These are phyloP conservation scores for Pachyrhizus erosus DNA, from an alignment of 306 rosid genomes.

Conservation along the genomic window DNA sequence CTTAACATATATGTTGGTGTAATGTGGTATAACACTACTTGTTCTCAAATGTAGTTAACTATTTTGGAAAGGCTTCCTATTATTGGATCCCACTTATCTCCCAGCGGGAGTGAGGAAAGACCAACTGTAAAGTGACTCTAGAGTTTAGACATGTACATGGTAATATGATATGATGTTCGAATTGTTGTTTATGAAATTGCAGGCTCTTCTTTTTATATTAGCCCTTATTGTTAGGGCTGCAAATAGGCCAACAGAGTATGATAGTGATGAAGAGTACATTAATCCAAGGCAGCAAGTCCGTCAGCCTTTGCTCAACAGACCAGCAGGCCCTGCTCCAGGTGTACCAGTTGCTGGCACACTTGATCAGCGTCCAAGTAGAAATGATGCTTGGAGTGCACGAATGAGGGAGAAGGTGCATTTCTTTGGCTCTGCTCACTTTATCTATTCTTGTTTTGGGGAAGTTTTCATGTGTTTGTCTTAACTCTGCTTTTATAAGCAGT, in stretches of 20 bases:
- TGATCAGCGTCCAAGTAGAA: conserved; percentile 84
- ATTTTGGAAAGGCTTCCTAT: conserved; percentile 7
- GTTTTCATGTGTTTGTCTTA: conserved; percentile 30
- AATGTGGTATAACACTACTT: neutral
- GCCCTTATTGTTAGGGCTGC: conserved; percentile 87
- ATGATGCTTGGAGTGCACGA: conserved; percentile 97
- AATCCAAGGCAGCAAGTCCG: conserved; percentile 78
- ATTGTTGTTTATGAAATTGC: conserved; percentile 47
- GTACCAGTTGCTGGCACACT: conserved; percentile 73
- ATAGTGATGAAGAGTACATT: conserved; percentile 90
- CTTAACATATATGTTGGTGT: conserved; percentile 17
- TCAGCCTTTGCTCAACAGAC: conserved; percentile 86
- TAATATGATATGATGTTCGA: conserved; percentile 27
- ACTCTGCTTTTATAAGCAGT: neutral
- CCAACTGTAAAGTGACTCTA: neutral
- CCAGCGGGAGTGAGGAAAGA: conserved; percentile 7
- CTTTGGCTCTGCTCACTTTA: conserved; percentile 18
- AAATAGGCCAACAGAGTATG: conserved; percentile 77
- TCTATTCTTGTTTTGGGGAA: conserved; percentile 12
- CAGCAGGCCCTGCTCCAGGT: conserved; percentile 73
- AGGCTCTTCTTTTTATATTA: conserved; percentile 91
- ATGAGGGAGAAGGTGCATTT: conserved; percentile 94
- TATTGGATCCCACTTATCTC: conserved; percentile 12
- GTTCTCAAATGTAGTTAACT: conserved; percentile 21
- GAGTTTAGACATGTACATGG: neutral